These are phyloP conservation scores for Pestalotiopsis sp. DNA, from an alignment of 2,329 filamentous ascomycete species.

Conservation along the genomic window DNA sequence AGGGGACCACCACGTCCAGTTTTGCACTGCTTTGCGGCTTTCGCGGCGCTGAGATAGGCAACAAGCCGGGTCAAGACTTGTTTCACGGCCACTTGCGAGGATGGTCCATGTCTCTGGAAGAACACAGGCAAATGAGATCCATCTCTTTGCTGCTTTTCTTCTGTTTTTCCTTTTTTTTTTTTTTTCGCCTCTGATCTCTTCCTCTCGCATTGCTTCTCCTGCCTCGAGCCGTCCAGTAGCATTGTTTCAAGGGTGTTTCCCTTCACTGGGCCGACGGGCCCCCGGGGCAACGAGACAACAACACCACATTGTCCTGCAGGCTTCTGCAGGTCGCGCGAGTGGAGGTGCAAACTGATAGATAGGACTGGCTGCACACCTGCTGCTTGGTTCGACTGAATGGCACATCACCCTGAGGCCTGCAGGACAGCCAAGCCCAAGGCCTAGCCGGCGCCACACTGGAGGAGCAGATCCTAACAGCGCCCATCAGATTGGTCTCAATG, in stretches of 20 bases:
- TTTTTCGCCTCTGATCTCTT: neutral
- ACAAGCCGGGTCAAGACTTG: neutral
- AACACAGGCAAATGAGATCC: constrained; percentile 4
- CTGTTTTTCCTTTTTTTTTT: neutral
- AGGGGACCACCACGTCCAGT: neutral
- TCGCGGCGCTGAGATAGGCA: constrained; percentile 8
- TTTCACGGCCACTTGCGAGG: constrained; percentile 8
- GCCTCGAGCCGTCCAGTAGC: neutral
- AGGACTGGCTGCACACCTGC: neutral
- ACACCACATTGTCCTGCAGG: constrained; percentile 4
- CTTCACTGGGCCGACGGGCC: constrained; percentile 4
- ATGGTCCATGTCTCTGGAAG: constrained; percentile 5
- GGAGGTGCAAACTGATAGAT: constrained; percentile 13
- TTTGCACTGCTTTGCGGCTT: constrained; percentile 5
- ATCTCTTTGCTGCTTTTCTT: neutral
- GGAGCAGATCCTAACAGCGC: constrained; percentile 19
- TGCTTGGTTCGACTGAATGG: neutral
- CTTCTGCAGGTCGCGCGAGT: neutral
- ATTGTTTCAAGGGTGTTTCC: constrained; percentile 5
- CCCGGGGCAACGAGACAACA: neutral
- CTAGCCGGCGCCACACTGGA: constrained; percentile 21
- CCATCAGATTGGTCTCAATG: constrained; percentile 13
- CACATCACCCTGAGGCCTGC: constrained; percentile 12
- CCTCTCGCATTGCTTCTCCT: neutral
- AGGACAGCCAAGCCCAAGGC: constrained; percentile 13